These are phyloP conservation scores for Pichia inconspicua DNA, from an alignment of 1,139 yeast species.

Conservation along the genomic window DNA sequence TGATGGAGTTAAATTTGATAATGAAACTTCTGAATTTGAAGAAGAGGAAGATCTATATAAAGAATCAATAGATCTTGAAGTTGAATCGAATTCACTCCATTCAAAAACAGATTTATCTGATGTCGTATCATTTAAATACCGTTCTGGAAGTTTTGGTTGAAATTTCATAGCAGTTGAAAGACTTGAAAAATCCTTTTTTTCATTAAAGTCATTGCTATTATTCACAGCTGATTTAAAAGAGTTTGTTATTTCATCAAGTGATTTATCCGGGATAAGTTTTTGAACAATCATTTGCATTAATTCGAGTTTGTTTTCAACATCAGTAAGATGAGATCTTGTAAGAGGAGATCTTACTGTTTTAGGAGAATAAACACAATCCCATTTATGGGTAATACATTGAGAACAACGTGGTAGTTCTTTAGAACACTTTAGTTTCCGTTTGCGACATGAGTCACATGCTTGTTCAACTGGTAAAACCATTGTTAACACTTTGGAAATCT, in stretches of 20 bases:
- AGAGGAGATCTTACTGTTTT: conserved; percentile 70
- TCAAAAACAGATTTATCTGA: conserved; percentile 38
- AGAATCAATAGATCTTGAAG: conserved; percentile 10
- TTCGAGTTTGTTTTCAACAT: conserved; percentile 59
- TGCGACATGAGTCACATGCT: conserved; percentile 51
- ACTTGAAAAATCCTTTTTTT: neutral
- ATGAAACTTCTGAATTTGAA: conserved; percentile 7
- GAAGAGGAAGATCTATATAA: conserved; percentile 14
- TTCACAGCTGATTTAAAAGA: neutral
- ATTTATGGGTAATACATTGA: conserved; percentile 63
- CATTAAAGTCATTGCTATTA: neutral
- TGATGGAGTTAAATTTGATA: conserved; percentile 7
- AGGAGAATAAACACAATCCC: conserved; percentile 71
- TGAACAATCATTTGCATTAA: conserved; percentile 47
- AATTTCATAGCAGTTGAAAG: conserved; percentile 6
- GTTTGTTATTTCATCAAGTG: conserved; percentile 30
- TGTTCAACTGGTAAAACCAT: conserved; percentile 21
- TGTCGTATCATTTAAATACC: conserved; percentile 33
- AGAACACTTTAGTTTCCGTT: conserved; percentile 49
- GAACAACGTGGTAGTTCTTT: conserved; percentile 69
- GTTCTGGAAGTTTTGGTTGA: conserved; percentile 28
- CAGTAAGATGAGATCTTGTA: conserved; percentile 73
- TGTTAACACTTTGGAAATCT: neutral
- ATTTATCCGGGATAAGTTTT: conserved; percentile 33
- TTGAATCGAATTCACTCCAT: conserved; percentile 37